These are phyloP conservation scores for Umbelopsis isabellina DNA, from an alignment of 192 early-diverging fungal genomes.

Conservation along the genomic window DNA sequence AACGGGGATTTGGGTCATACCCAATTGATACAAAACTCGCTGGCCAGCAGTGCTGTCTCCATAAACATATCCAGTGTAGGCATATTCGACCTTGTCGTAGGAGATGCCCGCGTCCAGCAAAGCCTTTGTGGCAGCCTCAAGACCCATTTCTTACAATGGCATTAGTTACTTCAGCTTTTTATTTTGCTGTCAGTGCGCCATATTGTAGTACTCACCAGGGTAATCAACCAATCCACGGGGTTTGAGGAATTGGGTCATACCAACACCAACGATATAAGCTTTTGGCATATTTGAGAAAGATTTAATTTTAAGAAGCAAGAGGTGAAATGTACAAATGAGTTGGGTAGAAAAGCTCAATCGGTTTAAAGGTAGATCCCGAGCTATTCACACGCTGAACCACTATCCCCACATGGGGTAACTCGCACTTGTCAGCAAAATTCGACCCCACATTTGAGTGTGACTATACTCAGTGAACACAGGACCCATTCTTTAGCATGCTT, in stretches of 20 bases:
- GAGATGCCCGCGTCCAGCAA: slow-evolving; percentile 70
- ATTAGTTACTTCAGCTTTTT: background rate
- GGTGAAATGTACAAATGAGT: background rate
- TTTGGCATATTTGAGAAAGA: slow-evolving; percentile 12
- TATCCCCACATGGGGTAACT: slow-evolving; percentile 1
- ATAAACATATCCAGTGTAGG: slow-evolving; percentile 52
- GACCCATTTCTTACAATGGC: slow-evolving; percentile 49
- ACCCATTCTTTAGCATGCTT: too few species aligned
- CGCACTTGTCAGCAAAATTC: slow-evolving; percentile 3
- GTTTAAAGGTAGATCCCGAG: slow-evolving; percentile 6
- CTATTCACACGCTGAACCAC: slow-evolving; percentile 12
- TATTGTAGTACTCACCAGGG: slow-evolving; percentile 39
- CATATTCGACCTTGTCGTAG: slow-evolving; percentile 68
- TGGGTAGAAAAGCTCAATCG: background rate
- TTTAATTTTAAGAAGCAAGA: background rate
- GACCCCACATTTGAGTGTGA: slow-evolving; percentile 15
- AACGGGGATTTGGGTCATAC: slow-evolving; percentile 71
- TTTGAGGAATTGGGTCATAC: slow-evolving; percentile 66
- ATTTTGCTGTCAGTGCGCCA: background rate
- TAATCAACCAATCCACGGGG: slow-evolving; percentile 57
- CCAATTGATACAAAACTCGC: slow-evolving; percentile 73
- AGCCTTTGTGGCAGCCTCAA: slow-evolving; percentile 70
- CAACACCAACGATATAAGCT: slow-evolving; percentile 54
- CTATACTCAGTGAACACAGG: background rate
- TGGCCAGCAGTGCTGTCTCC: slow-evolving; percentile 73